A percentile compares a stretch with the other conserved stretches of the same genome.
phyloP scores from a whole-genome alignment of 768 basidiomycete species.

The Suillus cothurnatus region DNA sequence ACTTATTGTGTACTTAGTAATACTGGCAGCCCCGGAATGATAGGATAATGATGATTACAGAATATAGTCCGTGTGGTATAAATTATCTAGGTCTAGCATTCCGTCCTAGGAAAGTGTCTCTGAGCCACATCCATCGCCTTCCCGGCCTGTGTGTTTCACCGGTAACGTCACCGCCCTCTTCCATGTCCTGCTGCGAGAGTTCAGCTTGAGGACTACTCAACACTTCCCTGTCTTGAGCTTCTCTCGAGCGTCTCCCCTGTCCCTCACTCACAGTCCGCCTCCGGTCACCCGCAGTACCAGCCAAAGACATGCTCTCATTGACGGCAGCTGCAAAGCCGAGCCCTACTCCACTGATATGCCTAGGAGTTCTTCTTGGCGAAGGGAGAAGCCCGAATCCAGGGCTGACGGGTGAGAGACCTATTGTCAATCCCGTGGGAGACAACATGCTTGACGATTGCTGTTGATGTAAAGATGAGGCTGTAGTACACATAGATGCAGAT shows the following conservation, averaged over 20 bases:
- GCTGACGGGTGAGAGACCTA: constrained; percentile 73
- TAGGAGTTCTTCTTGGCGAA: constrained; percentile 42
- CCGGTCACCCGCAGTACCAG: constrained; percentile 22
- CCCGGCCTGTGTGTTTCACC: constrained; percentile 12
- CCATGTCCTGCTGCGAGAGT: constrained; percentile 12
- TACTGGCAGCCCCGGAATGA: not conserved
- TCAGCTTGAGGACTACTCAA: constrained; percentile 10
- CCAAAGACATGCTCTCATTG: constrained; percentile 19
- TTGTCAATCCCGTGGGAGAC: constrained; percentile 57
- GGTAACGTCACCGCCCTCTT: constrained; percentile 3
- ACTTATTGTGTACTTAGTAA: not conserved
- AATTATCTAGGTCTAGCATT: constrained; percentile 1
- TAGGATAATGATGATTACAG: not conserved
- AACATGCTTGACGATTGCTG: constrained; percentile 10
- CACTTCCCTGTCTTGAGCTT: constrained; percentile 12
- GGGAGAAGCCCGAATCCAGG: constrained; percentile 78
- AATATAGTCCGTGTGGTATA: not conserved
- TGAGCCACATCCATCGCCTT: constrained; percentile 33
- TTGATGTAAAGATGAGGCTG: constrained; percentile 9
- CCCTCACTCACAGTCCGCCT: constrained; percentile 57
- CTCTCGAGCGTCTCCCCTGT: constrained; percentile 19
- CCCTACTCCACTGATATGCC: constrained; percentile 42
- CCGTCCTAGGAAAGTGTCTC: constrained; percentile 15
- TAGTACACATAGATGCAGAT: constrained; percentile 3
- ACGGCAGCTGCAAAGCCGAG: constrained; percentile 34